Conservation (phyloP, 495 filamentous ascomycete species). For the Umbilicaria muhlenbergii region DNA sequence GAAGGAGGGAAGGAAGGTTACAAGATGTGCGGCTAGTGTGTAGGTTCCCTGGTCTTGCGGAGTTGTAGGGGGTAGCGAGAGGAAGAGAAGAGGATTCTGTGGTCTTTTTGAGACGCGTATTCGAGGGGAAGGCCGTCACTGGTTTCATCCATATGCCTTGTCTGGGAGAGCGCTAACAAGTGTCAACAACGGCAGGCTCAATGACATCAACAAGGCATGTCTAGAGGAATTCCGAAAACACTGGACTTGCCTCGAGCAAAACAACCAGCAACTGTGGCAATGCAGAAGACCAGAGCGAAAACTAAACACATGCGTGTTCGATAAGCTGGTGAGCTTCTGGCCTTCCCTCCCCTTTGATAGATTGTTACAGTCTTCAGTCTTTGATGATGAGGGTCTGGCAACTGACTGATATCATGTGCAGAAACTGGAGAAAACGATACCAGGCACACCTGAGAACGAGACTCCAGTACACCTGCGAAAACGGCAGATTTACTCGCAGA, state of each 20-base stretch:
- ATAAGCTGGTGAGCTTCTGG: slow-evolving; percentile 62
- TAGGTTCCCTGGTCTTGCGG: slow-evolving; percentile 33
- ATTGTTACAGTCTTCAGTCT: background rate
- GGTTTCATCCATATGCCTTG: slow-evolving; percentile 4
- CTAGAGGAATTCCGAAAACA: slow-evolving; percentile 78
- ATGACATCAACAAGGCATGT: slow-evolving; percentile 93
- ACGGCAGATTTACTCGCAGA: slow-evolving; percentile 48
- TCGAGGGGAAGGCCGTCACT: slow-evolving; percentile 1
- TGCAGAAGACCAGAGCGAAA: slow-evolving; percentile 66
- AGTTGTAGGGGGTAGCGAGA: background rate
- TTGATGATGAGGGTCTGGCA: background rate
- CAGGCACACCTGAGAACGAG: slow-evolving; percentile 60
- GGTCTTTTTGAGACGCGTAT: background rate
- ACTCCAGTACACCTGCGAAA: slow-evolving; percentile 71
- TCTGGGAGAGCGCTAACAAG: background rate
- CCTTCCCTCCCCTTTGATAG: background rate
- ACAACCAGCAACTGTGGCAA: slow-evolving; percentile 93
- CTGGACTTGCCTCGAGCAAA: slow-evolving; percentile 90
- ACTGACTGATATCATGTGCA: slow-evolving; percentile 16
- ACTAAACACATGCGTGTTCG: slow-evolving; percentile 84
- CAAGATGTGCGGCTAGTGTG: slow-evolving; percentile 91
- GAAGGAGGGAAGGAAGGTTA: slow-evolving; percentile 91
- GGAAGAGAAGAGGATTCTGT: background rate
- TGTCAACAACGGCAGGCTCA: slow-evolving; percentile 38
- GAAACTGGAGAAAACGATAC: slow-evolving; percentile 84